Conservation (phyloP, 2,329 filamentous ascomycete species). For the Trematosphaeria pertusa region DNA sequence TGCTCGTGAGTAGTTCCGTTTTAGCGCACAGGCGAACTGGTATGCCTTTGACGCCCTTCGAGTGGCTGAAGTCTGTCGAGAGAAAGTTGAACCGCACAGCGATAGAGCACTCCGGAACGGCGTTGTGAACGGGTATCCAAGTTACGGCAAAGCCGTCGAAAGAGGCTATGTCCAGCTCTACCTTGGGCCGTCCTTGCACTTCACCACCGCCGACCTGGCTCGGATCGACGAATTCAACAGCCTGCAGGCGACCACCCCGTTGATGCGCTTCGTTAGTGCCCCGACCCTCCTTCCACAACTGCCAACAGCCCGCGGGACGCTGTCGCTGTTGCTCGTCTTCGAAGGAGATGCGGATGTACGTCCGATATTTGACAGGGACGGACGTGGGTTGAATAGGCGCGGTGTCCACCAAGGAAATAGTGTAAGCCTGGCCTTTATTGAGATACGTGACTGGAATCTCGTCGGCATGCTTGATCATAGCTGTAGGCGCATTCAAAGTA, state of each 20-base stretch:
- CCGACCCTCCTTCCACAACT: slow-evolving; percentile 93
- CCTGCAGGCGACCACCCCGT: slow-evolving; percentile 87
- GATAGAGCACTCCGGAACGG: slow-evolving; percentile 78
- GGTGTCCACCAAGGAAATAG: slow-evolving; percentile 83
- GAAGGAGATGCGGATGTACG: slow-evolving; percentile 93
- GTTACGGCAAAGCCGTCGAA: slow-evolving; percentile 94
- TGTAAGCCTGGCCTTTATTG: slow-evolving; percentile 96
- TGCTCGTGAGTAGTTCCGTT: slow-evolving; percentile 71
- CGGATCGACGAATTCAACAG: slow-evolving; percentile 88
- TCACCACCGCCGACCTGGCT: slow-evolving; percentile 63
- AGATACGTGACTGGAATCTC: slow-evolving; percentile 98
- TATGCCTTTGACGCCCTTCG: slow-evolving; percentile 97
- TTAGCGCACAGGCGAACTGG: slow-evolving; percentile 92
- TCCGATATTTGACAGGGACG: slow-evolving; percentile 77
- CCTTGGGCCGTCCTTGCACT: slow-evolving; percentile 52
- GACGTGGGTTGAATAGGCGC: slow-evolving; percentile 62
- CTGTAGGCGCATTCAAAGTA: slow-evolving; percentile 90
- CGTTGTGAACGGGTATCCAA: slow-evolving; percentile 77
- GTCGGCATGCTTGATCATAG: slow-evolving; percentile 88
- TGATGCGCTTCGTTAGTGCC: slow-evolving; percentile 97
- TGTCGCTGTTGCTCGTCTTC: slow-evolving; percentile 93
- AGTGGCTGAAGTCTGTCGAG: slow-evolving; percentile 98
- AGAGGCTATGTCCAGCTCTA: slow-evolving; percentile 68
- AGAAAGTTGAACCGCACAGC: slow-evolving; percentile 97
- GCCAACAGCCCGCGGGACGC: slow-evolving; percentile 84